Evolutionary conservation across 2,329 filamentous ascomycete species (phyloP), one percentile per base, ranked within the genome.

Genomic region (Cercospora zeina): DNA sequence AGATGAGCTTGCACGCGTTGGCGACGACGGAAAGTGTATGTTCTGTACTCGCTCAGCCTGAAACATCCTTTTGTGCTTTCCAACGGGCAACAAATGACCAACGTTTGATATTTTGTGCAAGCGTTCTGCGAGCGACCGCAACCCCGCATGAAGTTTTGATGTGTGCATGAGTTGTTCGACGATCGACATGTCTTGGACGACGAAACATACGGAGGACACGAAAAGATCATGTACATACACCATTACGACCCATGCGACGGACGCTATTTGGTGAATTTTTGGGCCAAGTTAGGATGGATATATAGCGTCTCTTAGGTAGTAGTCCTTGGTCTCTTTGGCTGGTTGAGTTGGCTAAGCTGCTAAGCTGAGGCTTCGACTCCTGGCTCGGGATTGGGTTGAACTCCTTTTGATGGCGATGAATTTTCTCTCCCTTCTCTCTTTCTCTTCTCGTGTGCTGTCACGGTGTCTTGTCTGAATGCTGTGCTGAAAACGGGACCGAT

Each of bases 241-340:
- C n/a, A 19, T 49, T 37, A 55, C 31, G 39, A 30, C 60, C 53
- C 34, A 30, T 34, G 49, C 31, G 49, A 53, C 31, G 56, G 30
- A 50, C 34, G 31, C 50, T 39, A 53, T 56, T 57, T 49, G 4
- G 42, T 47, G 49, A 59, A 42, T 58, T 51, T 27, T 51, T 30
- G 47, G 24, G 47, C 55, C 13, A 37, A 21, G 27, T 19, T 21
- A 34, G 47, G 30, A 7, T 16, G 34, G 31, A 50, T 61, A 58
- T 45, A 59, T 63, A 65, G 30, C 47, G 30, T 51, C 13, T 63
- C 63, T 60, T 65, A 63, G 62, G 65, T 67, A 58, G 65, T 49
- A 67, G 65, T 67, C 65, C 65, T 51, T 39, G 62, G 47, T 60
- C 39, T 61, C 57, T 9, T 19, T 58, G 50, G 47, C 31, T 21